These are phyloP conservation scores for Fusarium sp. DNA, from an alignment of 2,329 filamentous ascomycete genomes.

Conservation along the genomic window DNA sequence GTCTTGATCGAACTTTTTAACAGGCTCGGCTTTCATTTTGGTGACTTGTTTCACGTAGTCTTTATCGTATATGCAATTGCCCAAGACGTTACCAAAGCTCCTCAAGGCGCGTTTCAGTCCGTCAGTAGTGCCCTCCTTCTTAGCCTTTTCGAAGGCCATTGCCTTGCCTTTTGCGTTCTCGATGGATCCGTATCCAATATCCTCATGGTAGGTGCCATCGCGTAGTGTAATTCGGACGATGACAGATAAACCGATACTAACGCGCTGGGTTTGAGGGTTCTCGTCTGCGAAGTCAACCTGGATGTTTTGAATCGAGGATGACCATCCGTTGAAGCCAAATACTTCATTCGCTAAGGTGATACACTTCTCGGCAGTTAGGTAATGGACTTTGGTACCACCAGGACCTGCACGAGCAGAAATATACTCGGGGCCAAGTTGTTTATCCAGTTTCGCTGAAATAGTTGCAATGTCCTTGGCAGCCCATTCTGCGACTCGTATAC, in stretches of 20 bases:
- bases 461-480: slow-evolving; percentile 92
- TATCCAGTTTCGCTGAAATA: slow-evolving; percentile 85
- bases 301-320: slow-evolving; percentile 91
- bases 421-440: slow-evolving; percentile 95
- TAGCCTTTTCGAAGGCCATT: slow-evolving; percentile 96
- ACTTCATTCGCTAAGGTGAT: slow-evolving; percentile 95
- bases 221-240: slow-evolving; percentile 89
- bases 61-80: slow-evolving; percentile 99
- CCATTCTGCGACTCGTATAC: slow-evolving; percentile 77
- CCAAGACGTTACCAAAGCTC: slow-evolving; percentile 94
- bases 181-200: slow-evolving; percentile 95
- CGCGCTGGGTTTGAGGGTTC: slow-evolving; percentile 77
- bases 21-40: slow-evolving; percentile 81
- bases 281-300: slow-evolving; percentile 97
- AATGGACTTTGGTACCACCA: slow-evolving; percentile 87
- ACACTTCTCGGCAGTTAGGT: slow-evolving; percentile 94
- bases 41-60: slow-evolving; percentile 90
- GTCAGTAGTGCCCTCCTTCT: slow-evolving; percentile 97
- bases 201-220: slow-evolving; percentile 97
- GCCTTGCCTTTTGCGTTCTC: slow-evolving; percentile 97
- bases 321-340: slow-evolving; percentile 98
- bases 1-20: slow-evolving; percentile 78
- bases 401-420: slow-evolving; percentile 87
- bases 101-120: slow-evolving; percentile 88
- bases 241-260: slow-evolving; percentile 87